Evolutionary conservation across 306 rosid species (phyloP).

Genomic region (Inga oerstediana): DNA sequence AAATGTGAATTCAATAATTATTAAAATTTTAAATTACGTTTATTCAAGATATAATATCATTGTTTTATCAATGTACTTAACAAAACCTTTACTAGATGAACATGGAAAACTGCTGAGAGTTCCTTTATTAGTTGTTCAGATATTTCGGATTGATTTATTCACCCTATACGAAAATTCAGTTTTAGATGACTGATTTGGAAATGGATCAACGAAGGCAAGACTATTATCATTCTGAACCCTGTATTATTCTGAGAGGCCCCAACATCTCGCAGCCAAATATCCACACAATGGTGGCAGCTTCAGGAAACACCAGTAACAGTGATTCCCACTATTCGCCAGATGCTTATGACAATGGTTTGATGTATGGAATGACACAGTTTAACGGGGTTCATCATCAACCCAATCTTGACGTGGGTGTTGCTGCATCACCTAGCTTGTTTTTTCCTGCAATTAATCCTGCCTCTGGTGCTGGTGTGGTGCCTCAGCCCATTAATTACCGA

Average conservation of each 20-base stretch:
- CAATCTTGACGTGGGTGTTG: constrained; percentile 63
- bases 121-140: neutral
- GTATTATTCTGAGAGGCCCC: constrained; percentile 52
- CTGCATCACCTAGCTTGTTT: constrained; percentile 56
- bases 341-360: constrained; percentile 63
- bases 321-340: constrained; percentile 67
- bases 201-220: constrained; percentile 73
- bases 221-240: constrained; percentile 63
- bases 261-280: constrained; percentile 60
- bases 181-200: constrained; percentile 69
- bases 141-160: constrained; percentile 30
- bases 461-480: constrained; percentile 62
- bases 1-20: neutral
- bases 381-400: constrained; percentile 63
- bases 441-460: constrained; percentile 72
- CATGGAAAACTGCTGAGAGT: neutral
- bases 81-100: neutral
- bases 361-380: constrained; percentile 64
- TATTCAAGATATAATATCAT: neutral
- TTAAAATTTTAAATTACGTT: no score
- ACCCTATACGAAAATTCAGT: constrained; percentile 42
- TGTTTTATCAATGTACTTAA: neutral
- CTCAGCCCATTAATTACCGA: constrained; percentile 62
- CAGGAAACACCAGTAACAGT: constrained; percentile 59
- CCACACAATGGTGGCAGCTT: constrained; percentile 54